These are phyloP conservation scores for Tolypocladium paradoxum DNA, from an alignment of 2,329 filamentous ascomycete genomes.

Conservation along the genomic window DNA sequence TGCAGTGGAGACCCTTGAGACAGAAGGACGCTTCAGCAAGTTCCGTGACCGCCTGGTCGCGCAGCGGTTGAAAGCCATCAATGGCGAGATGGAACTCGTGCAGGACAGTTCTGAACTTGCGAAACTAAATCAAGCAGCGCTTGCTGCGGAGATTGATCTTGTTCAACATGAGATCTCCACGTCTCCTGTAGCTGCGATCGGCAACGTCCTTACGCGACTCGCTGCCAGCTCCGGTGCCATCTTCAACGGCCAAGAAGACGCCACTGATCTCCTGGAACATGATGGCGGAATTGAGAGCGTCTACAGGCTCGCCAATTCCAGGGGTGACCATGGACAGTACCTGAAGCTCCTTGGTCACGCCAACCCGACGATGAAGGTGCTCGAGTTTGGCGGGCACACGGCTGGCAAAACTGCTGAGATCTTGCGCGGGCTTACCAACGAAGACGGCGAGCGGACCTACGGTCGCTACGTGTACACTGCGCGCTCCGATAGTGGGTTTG, in stretches of 20 bases:
- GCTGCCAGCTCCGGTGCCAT: neutral
- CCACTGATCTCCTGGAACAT: neutral
- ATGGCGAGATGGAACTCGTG: neutral
- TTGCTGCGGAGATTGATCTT: neutral
- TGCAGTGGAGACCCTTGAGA: neutral
- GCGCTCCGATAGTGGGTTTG: constrained; percentile 10
- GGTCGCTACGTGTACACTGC: constrained; percentile 15
- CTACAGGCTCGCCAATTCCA: neutral
- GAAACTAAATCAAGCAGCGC: neutral
- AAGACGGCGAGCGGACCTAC: neutral
- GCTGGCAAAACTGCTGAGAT: constrained; percentile 18
- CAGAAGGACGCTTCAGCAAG: no score
- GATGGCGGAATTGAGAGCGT: neutral
- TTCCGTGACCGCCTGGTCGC: neutral
- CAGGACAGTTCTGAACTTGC: neutral
- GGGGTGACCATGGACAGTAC: neutral
- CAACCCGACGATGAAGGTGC: constrained; percentile 4
- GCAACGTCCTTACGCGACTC: neutral
- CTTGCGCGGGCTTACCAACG: neutral
- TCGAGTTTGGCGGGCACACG: constrained; percentile 26
- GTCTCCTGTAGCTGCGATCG: neutral
- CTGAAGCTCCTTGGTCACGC: neutral
- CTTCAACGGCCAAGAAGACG: neutral
- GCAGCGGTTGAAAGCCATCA: neutral
- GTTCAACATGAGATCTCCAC: neutral